Conservation (phyloP, 2,329 filamentous ascomycete genomes). For the Teratosphaeria nubilosa region DNA sequence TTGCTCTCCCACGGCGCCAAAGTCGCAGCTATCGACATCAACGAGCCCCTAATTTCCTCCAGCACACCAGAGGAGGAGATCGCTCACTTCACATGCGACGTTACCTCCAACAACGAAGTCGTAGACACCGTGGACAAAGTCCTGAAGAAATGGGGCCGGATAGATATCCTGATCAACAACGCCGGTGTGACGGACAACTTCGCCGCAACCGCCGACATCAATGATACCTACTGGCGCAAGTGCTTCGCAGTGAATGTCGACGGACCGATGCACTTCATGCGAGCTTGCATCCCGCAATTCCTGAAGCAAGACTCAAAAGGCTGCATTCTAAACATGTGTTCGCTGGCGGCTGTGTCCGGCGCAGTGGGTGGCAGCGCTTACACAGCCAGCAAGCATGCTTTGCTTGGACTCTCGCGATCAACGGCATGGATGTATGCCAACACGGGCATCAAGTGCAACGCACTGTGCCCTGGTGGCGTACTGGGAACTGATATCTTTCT, state of each 20-base stretch:
- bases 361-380: slow-evolving; percentile 29
- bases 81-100: background rate
- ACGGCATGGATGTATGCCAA: slow-evolving; percentile 45
- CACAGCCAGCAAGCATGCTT: slow-evolving; percentile 43
- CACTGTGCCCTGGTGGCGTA: slow-evolving; percentile 39
- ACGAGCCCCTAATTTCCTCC: background rate
- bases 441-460: slow-evolving; percentile 48
- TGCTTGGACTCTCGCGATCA: slow-evolving; percentile 44
- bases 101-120: slow-evolving; percentile 5
- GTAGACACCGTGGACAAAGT: slow-evolving; percentile 30
- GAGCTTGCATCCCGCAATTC: slow-evolving; percentile 44
- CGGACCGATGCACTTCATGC: slow-evolving; percentile 49
- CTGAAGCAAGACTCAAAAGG: slow-evolving; percentile 38
- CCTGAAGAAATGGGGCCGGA: slow-evolving; percentile 38
- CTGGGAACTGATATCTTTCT: background rate
- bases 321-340: slow-evolving; percentile 45
- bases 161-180: slow-evolving; percentile 55
- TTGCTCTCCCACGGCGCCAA: background rate
- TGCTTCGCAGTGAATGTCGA: slow-evolving; percentile 45
- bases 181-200: slow-evolving; percentile 49
- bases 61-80: background rate
- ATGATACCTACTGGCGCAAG: slow-evolving; percentile 24
- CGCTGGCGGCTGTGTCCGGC: slow-evolving; percentile 16
- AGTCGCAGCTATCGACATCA: background rate
- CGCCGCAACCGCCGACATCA: slow-evolving; percentile 35